Evolutionary conservation across 106 monocot genomes (phyloP).

Genomic region (Hemerocallis citrina): DNA sequence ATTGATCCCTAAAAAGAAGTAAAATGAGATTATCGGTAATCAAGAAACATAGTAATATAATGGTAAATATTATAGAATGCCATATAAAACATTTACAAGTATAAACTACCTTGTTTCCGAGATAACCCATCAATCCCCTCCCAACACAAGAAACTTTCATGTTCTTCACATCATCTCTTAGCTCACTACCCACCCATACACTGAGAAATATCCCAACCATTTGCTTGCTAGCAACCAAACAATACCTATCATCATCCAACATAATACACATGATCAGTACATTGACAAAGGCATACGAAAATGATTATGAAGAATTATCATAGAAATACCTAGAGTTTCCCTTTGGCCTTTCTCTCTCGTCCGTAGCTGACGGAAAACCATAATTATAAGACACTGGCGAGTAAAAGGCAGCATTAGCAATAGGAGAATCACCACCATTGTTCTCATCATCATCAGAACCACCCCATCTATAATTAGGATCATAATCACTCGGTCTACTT

Average conservation of each 20-base stretch:
- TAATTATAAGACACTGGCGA: slow-evolving; percentile 41
- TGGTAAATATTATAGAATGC: too few species aligned
- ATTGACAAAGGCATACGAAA: not conserved
- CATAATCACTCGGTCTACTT: slow-evolving; percentile 54
- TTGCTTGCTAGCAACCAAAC: slow-evolving; percentile 61
- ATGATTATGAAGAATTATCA: not conserved
- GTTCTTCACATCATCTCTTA: slow-evolving; percentile 49
- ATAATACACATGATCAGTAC: not conserved
- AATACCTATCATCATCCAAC: slow-evolving; percentile 23
- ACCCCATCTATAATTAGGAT: slow-evolving; percentile 43
- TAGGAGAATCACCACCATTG: slow-evolving; percentile 35
- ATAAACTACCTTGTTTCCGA: slow-evolving; percentile 50
- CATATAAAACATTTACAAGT: too few species aligned
- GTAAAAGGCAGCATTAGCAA: slow-evolving; percentile 22
- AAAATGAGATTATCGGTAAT: not conserved
- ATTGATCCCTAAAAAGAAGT: slow-evolving; percentile 55
- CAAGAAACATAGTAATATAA: too few species aligned
- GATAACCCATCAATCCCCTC: slow-evolving; percentile 68
- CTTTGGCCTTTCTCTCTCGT: slow-evolving; percentile 23
- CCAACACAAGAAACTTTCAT: slow-evolving; percentile 68
- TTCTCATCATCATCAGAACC: slow-evolving; percentile 47
- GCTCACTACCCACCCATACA: slow-evolving; percentile 53
- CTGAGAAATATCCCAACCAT: slow-evolving; percentile 70
- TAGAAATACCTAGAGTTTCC: slow-evolving; percentile 33
- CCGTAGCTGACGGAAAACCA: slow-evolving; percentile 9